A percentile compares a stretch with the other conserved stretches of the same genome.
Conservation (phyloP, 345 rosid genomes). For the Syzygium grande region DNA sequence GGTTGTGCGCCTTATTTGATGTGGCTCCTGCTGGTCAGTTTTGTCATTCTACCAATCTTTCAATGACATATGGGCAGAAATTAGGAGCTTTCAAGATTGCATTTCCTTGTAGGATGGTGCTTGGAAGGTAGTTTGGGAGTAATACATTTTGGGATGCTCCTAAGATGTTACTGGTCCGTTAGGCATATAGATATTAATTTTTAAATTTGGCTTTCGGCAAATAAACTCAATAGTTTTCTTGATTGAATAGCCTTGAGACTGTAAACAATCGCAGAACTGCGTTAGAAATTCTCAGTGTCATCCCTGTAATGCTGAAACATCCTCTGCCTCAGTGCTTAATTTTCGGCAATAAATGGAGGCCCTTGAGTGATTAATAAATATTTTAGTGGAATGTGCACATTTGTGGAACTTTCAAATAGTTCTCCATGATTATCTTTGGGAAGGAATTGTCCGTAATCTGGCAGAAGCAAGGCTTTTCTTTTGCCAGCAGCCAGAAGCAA, state of each 20-base stretch:
- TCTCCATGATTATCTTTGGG: background rate
- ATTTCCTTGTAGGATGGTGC: background rate
- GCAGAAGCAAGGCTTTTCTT: background rate
- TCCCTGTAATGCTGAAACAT: background rate
- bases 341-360: background rate
- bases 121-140: background rate
- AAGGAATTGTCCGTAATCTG: background rate
- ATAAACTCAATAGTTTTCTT: background rate
- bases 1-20: background rate
- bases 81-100: background rate
- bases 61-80: background rate
- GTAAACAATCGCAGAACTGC: rapidly evolving
- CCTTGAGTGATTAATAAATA: background rate
- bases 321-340: background rate
- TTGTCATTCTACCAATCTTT: background rate
- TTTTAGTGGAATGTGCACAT: background rate
- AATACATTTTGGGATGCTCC: background rate
- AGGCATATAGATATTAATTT: background rate
- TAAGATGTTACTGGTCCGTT: background rate
- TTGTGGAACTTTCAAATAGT: background rate
- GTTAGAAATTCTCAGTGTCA: background rate
- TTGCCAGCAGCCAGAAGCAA: background rate
- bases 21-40: background rate
- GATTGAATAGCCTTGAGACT: background rate
- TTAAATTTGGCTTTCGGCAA: background rate